These are phyloP conservation scores for Hypoxylon sp. DNA, from an alignment of 2,329 filamentous ascomycete species.

Conservation along the genomic window DNA sequence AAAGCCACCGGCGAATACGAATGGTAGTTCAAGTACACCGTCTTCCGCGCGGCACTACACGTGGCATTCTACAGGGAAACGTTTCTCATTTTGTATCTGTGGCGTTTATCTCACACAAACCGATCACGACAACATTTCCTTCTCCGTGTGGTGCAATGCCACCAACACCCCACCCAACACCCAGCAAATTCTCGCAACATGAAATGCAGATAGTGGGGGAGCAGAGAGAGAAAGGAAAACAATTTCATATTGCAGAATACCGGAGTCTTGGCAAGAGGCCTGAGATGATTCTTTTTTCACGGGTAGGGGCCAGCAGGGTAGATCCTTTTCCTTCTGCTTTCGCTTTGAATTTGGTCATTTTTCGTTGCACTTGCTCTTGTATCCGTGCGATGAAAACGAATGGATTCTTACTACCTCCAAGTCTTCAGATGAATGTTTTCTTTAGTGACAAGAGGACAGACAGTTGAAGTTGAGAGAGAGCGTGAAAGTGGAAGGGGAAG, in stretches of 20 bases:
- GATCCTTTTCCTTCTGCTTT: slow-evolving; percentile 23
- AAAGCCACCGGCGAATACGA: slow-evolving; percentile 98
- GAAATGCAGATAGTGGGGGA: not conserved
- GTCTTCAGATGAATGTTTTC: not conserved
- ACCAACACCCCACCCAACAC: not conserved
- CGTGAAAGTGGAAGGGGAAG: not conserved
- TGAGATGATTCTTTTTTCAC: slow-evolving; percentile 15
- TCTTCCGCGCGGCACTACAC: not conserved
- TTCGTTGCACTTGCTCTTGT: slow-evolving; percentile 3
- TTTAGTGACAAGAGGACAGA: not conserved
- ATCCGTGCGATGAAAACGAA: not conserved
- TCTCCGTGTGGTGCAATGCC: slow-evolving; percentile 3
- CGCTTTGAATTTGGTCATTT: slow-evolving; percentile 6
- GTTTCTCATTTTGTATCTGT: slow-evolving; percentile 11
- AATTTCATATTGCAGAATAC: slow-evolving; percentile 14
- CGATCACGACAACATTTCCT: slow-evolving; percentile 5
- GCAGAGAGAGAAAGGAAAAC: too few species aligned
- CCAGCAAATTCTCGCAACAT: not conserved
- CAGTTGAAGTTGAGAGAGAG: too few species aligned
- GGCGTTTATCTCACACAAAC: slow-evolving; percentile 9
- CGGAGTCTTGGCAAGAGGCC: slow-evolving; percentile 6
- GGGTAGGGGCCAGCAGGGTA: slow-evolving; percentile 8
- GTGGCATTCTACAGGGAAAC: slow-evolving; percentile 20
- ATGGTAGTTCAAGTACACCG: slow-evolving; percentile 71
- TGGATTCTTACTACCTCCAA: not conserved